These are phyloP conservation scores for Ascochyta koolunga DNA, from an alignment of 2,329 filamentous ascomycete genomes.

Conservation along the genomic window DNA sequence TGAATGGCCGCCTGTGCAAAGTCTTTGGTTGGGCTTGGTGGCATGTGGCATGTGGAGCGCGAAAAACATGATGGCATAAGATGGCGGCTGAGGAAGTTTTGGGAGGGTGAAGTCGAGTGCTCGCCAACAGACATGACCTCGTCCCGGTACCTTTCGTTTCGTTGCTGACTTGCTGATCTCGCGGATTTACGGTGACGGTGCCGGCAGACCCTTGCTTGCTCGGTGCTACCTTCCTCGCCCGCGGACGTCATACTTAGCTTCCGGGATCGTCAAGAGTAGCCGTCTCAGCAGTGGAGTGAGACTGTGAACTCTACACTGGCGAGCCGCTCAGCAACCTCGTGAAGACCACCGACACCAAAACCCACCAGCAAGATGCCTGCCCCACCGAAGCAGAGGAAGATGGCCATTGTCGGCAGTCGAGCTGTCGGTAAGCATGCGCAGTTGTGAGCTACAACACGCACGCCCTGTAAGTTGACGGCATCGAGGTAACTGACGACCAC, in stretches of 20 bases:
- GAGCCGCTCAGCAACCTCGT: slow-evolving; percentile 24
- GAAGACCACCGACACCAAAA: slow-evolving; percentile 2
- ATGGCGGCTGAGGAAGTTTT: slow-evolving; percentile 21
- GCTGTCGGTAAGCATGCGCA: slow-evolving; percentile 72
- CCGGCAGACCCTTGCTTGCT: slow-evolving; percentile 13
- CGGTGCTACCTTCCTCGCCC: slow-evolving; percentile 13
- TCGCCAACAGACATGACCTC: neutral
- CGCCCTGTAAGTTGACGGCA: neutral
- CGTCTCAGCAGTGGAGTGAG: slow-evolving; percentile 26
- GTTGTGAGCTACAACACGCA: slow-evolving; percentile 23
- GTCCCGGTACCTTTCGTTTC: neutral
- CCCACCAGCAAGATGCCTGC: slow-evolving; percentile 62
- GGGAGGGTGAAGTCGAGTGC: slow-evolving; percentile 1
- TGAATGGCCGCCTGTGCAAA: neutral
- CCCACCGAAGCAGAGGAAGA: slow-evolving; percentile 86
- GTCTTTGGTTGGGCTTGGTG: neutral
- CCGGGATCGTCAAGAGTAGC: slow-evolving; percentile 30
- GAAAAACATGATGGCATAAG: slow-evolving; percentile 31
- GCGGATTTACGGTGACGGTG: slow-evolving; percentile 22
- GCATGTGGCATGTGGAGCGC: neutral
- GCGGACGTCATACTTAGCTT: slow-evolving; percentile 28
- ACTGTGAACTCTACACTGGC: slow-evolving; percentile 29
- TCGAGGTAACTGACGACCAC: slow-evolving; percentile 16
- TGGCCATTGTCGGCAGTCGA: slow-evolving; percentile 93
- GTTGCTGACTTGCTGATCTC: slow-evolving; percentile 2